A percentile compares a stretch with the other conserved stretches of the same genome.
phyloP scores from a whole-genome alignment of 208 protist genomes.

The Endotrypanum monterogeii region DNA sequence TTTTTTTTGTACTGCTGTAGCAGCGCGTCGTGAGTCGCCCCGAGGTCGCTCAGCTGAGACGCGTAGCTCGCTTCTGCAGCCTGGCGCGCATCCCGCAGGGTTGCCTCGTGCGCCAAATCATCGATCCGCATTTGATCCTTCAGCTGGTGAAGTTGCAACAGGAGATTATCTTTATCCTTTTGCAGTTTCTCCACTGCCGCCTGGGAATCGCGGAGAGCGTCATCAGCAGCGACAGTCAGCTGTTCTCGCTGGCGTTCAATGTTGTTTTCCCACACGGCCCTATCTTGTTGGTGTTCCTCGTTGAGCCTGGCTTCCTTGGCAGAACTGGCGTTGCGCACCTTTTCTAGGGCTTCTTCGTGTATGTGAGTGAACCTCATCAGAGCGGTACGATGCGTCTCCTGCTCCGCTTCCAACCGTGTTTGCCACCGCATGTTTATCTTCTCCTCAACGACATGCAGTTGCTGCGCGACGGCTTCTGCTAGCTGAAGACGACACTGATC shows the following conservation, averaged over 20 bases:
- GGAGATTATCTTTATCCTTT: conserved; percentile 13
- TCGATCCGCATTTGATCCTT: conserved; percentile 2
- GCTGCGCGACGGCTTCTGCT: conserved; percentile 12
- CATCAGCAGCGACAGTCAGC: conserved; percentile 27
- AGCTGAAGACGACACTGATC: background rate
- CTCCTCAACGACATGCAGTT: conserved; percentile 20
- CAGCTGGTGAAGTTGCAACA: conserved; percentile 4
- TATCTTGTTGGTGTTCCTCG: conserved; percentile 36
- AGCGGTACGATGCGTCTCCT: conserved; percentile 17
- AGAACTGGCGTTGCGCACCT: conserved; percentile 33
- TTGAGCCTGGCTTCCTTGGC: conserved; percentile 12
- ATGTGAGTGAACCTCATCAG: background rate
- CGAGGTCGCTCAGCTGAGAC: conserved; percentile 7
- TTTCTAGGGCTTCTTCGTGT: conserved; percentile 20
- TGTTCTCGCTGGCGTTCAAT: conserved; percentile 9
- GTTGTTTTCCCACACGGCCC: conserved; percentile 25
- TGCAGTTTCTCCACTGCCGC: conserved; percentile 25
- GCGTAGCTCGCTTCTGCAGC: conserved; percentile 10
- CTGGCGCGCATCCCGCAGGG: background rate
- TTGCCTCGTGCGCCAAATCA: conserved; percentile 20
- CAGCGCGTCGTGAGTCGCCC: conserved; percentile 12
- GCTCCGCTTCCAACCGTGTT: conserved; percentile 26
- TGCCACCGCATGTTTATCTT: conserved; percentile 39
- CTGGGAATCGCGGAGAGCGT: conserved; percentile 16
- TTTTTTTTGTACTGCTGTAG: conserved; percentile 19